Evolutionary conservation across 495 filamentous ascomycete species (phyloP).

Genomic region (Penicillium antarcticum): DNA sequence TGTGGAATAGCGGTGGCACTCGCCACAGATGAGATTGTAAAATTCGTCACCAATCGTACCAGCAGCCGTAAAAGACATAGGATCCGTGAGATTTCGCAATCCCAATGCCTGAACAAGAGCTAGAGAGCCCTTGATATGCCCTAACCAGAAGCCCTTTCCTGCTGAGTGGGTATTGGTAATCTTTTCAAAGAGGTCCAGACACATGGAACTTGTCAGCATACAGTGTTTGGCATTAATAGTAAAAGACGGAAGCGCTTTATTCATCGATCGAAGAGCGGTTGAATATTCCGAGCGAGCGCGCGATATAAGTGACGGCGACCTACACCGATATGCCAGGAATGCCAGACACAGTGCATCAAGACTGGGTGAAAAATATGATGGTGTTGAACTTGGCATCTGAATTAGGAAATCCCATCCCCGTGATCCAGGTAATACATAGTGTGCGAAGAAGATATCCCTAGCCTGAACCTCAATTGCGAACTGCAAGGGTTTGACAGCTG

Average conservation of each 20-base stretch:
- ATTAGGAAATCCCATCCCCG: slow-evolving; percentile 1
- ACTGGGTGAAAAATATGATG: neutral
- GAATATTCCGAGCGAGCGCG: neutral
- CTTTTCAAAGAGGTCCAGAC: neutral
- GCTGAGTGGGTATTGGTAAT: neutral
- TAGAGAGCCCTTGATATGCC: neutral
- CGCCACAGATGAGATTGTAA: neutral
- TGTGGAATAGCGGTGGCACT: neutral
- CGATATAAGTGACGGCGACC: neutral
- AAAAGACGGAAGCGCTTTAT: no score
- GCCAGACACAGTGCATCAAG: neutral
- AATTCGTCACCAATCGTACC: neutral
- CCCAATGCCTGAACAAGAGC: slow-evolving; percentile 1
- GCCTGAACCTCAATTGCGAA: neutral
- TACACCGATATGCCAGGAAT: neutral
- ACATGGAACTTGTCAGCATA: neutral
- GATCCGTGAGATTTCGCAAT: neutral
- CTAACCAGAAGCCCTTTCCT: neutral
- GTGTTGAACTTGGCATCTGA: neutral
- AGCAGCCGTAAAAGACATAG: neutral
- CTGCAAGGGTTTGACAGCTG: neutral
- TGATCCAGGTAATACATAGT: neutral
- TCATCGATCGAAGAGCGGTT: no score
- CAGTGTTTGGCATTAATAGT: no score
- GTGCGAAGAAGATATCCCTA: neutral